A percentile compares a stretch with the other conserved stretches of the same genome.
Evolutionary conservation across 2,329 filamentous ascomycete genomes (phyloP).

Genomic region (Aspergillus clavatus): DNA sequence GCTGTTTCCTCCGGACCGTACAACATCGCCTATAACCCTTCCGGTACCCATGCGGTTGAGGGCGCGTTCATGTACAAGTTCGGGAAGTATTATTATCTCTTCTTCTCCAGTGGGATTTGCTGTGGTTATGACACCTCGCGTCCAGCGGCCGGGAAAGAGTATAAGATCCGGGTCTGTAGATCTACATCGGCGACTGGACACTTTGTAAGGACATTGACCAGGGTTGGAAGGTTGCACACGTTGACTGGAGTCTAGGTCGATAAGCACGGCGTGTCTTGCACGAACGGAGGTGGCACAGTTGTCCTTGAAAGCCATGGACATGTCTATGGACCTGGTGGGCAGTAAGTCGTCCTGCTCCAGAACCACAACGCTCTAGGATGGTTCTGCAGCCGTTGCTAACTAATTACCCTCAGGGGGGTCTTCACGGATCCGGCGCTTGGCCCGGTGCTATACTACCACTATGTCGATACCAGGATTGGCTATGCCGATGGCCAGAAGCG

Average conservation of each 20-base stretch:
- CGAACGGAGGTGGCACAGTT: constrained; percentile 54
- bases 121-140: constrained; percentile 51
- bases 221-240: not conserved
- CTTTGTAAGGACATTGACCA: constrained; percentile 42
- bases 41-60: constrained; percentile 52
- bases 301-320: constrained; percentile 57
- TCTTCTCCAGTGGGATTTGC: constrained; percentile 58
- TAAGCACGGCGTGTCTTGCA: constrained; percentile 50
- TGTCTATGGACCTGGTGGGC: constrained; percentile 62
- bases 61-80: constrained; percentile 54
- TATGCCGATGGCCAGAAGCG: constrained; percentile 42
- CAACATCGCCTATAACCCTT: constrained; percentile 52
- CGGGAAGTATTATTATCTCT: constrained; percentile 58
- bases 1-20: constrained; percentile 32
- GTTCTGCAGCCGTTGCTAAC: too few relatives aligned
- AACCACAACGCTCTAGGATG: too few relatives aligned
- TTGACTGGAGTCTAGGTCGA: constrained; percentile 40
- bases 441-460: constrained; percentile 57
- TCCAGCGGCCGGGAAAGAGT: constrained; percentile 57
- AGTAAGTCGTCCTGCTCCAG: too few relatives aligned
- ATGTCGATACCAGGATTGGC: constrained; percentile 50
- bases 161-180: constrained; percentile 63
- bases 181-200: constrained; percentile 48
- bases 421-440: constrained; percentile 32
- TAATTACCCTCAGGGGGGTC: constrained; percentile 19